phyloP scores from a whole-genome alignment of 2,329 filamentous ascomycete genomes.

The Exophiala sideris region DNA sequence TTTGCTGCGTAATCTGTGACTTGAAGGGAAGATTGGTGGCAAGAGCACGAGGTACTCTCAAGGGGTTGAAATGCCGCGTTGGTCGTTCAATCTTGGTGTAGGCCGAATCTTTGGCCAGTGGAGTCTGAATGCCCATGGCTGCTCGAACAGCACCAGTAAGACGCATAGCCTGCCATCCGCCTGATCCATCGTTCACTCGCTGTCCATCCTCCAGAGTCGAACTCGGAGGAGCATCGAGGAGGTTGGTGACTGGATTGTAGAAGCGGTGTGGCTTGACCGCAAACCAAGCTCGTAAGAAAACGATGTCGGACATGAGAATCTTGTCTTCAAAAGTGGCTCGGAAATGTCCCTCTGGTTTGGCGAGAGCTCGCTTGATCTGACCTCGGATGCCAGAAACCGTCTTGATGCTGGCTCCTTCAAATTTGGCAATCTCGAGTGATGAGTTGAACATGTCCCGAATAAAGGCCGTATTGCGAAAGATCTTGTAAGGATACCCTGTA shows the following conservation, averaged over 20 bases:
- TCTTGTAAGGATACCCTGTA: constrained; percentile 89
- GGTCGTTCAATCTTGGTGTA: constrained; percentile 65
- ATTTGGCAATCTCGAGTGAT: constrained; percentile 92
- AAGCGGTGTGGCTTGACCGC: constrained; percentile 91
- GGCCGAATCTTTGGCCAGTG: constrained; percentile 75
- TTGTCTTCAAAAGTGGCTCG: constrained; percentile 98
- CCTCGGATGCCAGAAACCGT: constrained; percentile 94
- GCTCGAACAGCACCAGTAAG: constrained; percentile 87
- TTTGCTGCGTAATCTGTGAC: constrained; percentile 79
- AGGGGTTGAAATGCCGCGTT: constrained; percentile 71
- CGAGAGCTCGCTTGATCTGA: constrained; percentile 93
- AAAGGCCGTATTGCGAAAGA: constrained; percentile 99
- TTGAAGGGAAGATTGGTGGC: constrained; percentile 87
- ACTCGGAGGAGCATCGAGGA: constrained; percentile 59
- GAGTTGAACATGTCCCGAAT: constrained; percentile 98
- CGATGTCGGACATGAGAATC: constrained; percentile 91
- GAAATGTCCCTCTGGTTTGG: constrained; percentile 92
- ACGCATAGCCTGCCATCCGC: constrained; percentile 82
- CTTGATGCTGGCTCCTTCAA: constrained; percentile 91
- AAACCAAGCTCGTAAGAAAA: constrained; percentile 96
- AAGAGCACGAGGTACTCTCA: constrained; percentile 47
- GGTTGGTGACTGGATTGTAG: constrained; percentile 94
- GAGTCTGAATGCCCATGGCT: constrained; percentile 70
- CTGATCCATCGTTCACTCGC: constrained; percentile 31
- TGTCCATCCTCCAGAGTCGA: constrained; percentile 22